Evolutionary conservation across 2,329 filamentous ascomycete genomes (phyloP).

Genomic region (Hypoxylon sp.): DNA sequence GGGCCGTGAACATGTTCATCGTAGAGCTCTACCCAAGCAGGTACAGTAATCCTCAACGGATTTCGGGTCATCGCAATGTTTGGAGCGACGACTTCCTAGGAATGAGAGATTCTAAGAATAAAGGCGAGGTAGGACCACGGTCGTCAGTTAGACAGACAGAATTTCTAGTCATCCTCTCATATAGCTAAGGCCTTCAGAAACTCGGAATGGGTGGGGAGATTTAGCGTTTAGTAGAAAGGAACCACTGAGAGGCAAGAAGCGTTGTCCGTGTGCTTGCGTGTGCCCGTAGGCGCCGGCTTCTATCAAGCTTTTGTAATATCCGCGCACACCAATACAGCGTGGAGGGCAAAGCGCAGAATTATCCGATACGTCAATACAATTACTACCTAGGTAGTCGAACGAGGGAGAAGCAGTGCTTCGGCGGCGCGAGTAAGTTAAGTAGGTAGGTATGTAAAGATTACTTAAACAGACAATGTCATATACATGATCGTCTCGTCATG

Average conservation of each 20-base stretch:
- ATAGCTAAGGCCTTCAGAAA: slow-evolving; percentile 31
- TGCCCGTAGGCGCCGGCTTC: slow-evolving; percentile 33
- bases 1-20: slow-evolving; percentile 51
- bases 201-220: slow-evolving; percentile 33
- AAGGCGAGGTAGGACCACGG: slow-evolving; percentile 29
- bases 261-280: slow-evolving; percentile 5
- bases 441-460: slow-evolving; percentile 21
- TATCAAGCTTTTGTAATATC: slow-evolving; percentile 30
- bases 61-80: slow-evolving; percentile 49
- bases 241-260: slow-evolving; percentile 24
- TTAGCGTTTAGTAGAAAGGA: slow-evolving; percentile 31
- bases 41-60: slow-evolving; percentile 51
- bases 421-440: slow-evolving; percentile 17
- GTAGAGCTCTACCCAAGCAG: slow-evolving; percentile 54
- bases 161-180: slow-evolving; percentile 41
- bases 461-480: slow-evolving; percentile 18
- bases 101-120: slow-evolving; percentile 38
- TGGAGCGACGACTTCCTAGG: slow-evolving; percentile 40
- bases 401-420: slow-evolving; percentile 14
- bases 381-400: slow-evolving; percentile 13
- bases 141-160: slow-evolving; percentile 21
- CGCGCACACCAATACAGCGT: slow-evolving; percentile 16
- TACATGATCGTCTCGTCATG: slow-evolving; percentile 9
- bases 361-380: slow-evolving; percentile 8
- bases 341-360: slow-evolving; percentile 27